Evolutionary conservation across 139 green algal species (phyloP), one percentile per base, ranked within the genome.

Genomic region (Coelastrella sp.): DNA sequence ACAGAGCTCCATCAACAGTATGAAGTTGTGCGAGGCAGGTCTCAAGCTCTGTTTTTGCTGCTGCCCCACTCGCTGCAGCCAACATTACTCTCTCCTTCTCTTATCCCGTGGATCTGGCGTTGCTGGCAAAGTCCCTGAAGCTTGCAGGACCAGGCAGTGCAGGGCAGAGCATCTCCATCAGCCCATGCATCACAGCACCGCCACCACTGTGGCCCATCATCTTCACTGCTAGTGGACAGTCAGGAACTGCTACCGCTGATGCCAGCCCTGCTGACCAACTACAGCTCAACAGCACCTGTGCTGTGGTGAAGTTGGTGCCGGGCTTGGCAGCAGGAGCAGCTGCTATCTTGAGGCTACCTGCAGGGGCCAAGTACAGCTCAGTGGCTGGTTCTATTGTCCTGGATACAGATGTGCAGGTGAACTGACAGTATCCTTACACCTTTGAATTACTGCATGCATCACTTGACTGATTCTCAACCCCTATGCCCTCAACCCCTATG

Each of bases 61-160:
- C 66, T 75, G 66, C 4, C 35, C 3, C 35, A 49, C 35, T 49
- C 35, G 1, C 35, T 63, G 76, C 78, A 92, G 91, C 61, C 70
- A 91, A 89, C 61, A 73, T 95, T 7, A 73, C 78, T 49, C 83
- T 94, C 15, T 57, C 6, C 14, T 95, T 95, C 84, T 87, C 27
- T 17, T 91, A 92, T 72, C 92, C 93, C 6, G 92, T 95, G 6
- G 90, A 95, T 56, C 89, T 94, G 7, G 11, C 14, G 1, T 14
- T 88, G 79, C 89, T 95, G 12, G 49, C 83, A 7, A 57, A 35
- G 0, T 74, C 78, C 4, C 86, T 94, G 7, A 88, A 84, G 81
- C 20, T 91, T 14, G 66, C 66, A 24, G 87, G 87, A 0, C 4
- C 4, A 6, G 78, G 78, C 3, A 81, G 78, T 14, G 63, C 56